Base-by-base conservation (phyloP, 768 basidiomycete species). In the Phanerochaete carnosa region DNA sequence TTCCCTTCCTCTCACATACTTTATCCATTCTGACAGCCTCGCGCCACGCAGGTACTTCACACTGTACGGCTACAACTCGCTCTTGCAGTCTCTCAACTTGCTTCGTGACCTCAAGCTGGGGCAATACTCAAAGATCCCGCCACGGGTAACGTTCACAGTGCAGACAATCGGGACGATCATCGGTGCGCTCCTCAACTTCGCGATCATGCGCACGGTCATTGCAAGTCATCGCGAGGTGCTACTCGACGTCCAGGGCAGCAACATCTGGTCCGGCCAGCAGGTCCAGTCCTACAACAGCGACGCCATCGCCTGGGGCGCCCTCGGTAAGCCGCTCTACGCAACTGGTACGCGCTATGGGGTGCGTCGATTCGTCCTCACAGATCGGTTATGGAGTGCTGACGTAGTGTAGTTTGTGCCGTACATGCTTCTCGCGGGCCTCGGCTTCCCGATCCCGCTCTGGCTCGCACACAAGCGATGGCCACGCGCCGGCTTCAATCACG, bases 71-170 rank as follows among this genome's bases (percentile, higher is more conserved):
- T 77, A 65, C 65, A 76, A 81, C 62, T 77, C 79, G 5, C 67
- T 79, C 47, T 69, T 71, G 23, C 82, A 84, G 67, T 79, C 80
- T 19, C 64, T 66, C 43, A 70, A 78, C 3, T 69, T 85, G n/a
- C 78, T 85, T 47, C 77, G 83, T 8, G 86, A 87, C 65, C 74
- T 87, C 8, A 88, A 86, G 68, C 79, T 83, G 33, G 76, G 73
- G 12, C 78, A 79, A 66, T 75, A 79, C 64, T 79, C 80, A 13
- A 87, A 87, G 70, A 76, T 88, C 33, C 84, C 86, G 45, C 86
- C 86, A 50, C 81, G 85, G 9, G 80, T 78, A 26, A 82, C 85
- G 1, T 87, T 88, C 69, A 76, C 79, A 22, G 83, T 83, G 7
- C 86, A 87, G 66, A 77, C 75, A 32, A 55, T 79, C 49, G 86